phyloP scores from a whole-genome alignment of 1,139 yeast species.

The Candida sp. region DNA sequence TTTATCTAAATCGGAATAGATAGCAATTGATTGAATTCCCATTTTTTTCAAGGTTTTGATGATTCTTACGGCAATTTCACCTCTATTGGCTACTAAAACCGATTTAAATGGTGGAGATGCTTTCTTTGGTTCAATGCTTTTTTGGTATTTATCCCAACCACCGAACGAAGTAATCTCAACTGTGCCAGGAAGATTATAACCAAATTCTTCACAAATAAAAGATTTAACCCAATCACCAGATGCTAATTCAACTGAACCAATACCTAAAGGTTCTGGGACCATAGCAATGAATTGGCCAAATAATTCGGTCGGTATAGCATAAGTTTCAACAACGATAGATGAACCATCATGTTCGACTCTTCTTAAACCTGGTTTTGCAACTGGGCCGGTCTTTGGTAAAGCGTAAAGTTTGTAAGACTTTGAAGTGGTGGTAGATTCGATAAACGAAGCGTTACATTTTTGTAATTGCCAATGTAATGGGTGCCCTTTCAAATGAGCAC shows the following conservation, averaged over 20 bases:
- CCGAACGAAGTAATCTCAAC: slow-evolving; percentile 79
- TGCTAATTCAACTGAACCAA: slow-evolving; percentile 82
- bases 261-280: slow-evolving; percentile 95
- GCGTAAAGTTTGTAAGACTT: slow-evolving; percentile 77
- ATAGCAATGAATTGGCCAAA: slow-evolving; percentile 81
- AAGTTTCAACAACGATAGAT: slow-evolving; percentile 70
- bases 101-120: slow-evolving; percentile 78
- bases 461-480: slow-evolving; percentile 94
- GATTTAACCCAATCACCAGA: slow-evolving; percentile 86
- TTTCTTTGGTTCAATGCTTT: slow-evolving; percentile 21
- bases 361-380: slow-evolving; percentile 85
- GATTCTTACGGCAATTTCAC: slow-evolving; percentile 95
- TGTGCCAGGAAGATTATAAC: slow-evolving; percentile 69
- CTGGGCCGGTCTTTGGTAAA: slow-evolving; percentile 76
- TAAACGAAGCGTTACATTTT: slow-evolving; percentile 74
- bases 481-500: slow-evolving; percentile 89
- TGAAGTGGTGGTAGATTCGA: slow-evolving; percentile 66
- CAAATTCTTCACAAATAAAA: slow-evolving; percentile 89
- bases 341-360: slow-evolving; percentile 59
- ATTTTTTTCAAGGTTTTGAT: slow-evolving; percentile 82
- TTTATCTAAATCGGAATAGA: slow-evolving; percentile 87
- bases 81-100: slow-evolving; percentile 93
- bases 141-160: slow-evolving; percentile 80
- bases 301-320: slow-evolving; percentile 70
- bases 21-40: slow-evolving; percentile 76